Conservation (phyloP, 2,329 filamentous ascomycete species). For the Diaporthe capsici region DNA sequence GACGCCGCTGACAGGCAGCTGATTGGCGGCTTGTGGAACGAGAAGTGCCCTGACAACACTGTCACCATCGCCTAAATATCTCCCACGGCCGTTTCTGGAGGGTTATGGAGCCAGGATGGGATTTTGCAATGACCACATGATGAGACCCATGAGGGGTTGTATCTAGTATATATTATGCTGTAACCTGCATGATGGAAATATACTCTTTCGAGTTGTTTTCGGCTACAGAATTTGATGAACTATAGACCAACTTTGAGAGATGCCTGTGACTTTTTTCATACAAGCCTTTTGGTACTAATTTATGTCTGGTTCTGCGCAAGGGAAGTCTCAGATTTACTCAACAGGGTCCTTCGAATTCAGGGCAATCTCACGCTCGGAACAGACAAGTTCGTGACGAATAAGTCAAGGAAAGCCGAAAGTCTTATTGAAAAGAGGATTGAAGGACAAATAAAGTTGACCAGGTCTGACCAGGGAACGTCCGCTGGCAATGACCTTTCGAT, state of each 20-base stretch:
- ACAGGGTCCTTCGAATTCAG: neutral
- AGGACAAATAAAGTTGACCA: no score
- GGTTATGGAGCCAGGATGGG: neutral
- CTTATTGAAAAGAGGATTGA: no score
- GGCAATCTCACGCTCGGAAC: no score
- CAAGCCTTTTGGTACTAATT: no score
- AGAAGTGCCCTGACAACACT: slow-evolving; percentile 7
- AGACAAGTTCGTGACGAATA: no score
- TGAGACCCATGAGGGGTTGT: neutral
- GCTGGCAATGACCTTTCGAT: neutral
- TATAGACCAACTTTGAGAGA: neutral
- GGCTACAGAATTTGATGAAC: neutral
- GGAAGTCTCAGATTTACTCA: neutral
- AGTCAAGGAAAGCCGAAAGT: no score
- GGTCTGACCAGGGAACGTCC: neutral
- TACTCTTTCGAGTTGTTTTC: neutral
- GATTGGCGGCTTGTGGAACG: neutral
- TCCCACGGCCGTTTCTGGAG: neutral
- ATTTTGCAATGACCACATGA: slow-evolving; percentile 18
- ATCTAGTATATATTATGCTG: neutral
- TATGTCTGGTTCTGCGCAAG: neutral
- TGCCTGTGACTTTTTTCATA: neutral
- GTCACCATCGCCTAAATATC: neutral
- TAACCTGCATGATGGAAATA: neutral
- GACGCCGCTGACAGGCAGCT: neutral